phyloP scores from a whole-genome alignment of 805 yeast genomes.

The Zygotorulaspora danielsina region DNA sequence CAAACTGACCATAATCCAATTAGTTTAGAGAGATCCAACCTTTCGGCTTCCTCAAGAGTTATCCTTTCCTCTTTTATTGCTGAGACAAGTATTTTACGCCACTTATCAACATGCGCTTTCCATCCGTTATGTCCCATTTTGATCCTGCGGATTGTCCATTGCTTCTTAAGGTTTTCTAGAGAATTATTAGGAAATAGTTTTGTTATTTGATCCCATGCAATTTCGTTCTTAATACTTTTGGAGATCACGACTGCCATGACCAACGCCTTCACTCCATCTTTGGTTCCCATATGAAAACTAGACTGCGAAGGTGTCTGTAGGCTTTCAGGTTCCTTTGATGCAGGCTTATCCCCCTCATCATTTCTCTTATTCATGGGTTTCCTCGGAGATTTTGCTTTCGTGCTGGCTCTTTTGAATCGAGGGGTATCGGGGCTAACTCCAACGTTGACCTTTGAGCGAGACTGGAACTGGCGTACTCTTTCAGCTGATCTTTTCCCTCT shows the following conservation, averaged over 20 bases:
- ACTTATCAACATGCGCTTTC: slow-evolving; percentile 48
- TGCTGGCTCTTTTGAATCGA: neutral
- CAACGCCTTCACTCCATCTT: slow-evolving; percentile 49
- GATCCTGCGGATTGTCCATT: slow-evolving; percentile 59
- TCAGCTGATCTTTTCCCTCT: slow-evolving; percentile 31
- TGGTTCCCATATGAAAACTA: slow-evolving; percentile 31
- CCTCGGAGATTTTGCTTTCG: neutral
- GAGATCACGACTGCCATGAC: slow-evolving; percentile 65
- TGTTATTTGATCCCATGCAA: slow-evolving; percentile 64
- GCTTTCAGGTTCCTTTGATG: too few relatives aligned
- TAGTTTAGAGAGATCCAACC: slow-evolving; percentile 48
- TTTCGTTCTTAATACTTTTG: slow-evolving; percentile 55
- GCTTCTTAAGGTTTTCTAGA: slow-evolving; percentile 48
- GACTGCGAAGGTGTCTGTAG: neutral
- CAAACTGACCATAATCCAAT: slow-evolving; percentile 62
- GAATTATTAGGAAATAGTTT: slow-evolving; percentile 41
- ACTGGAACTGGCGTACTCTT: slow-evolving; percentile 31
- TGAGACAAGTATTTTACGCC: slow-evolving; percentile 60
- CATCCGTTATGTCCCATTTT: slow-evolving; percentile 58
- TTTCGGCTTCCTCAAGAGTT: slow-evolving; percentile 45
- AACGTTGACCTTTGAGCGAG: slow-evolving; percentile 8
- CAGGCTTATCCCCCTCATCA: neutral
- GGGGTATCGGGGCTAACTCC: neutral
- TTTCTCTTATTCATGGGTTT: neutral
- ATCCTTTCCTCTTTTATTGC: slow-evolving; percentile 56